Evolutionary conservation across 768 basidiomycete genomes (phyloP).

Genomic region (Amanita fuliginea): DNA sequence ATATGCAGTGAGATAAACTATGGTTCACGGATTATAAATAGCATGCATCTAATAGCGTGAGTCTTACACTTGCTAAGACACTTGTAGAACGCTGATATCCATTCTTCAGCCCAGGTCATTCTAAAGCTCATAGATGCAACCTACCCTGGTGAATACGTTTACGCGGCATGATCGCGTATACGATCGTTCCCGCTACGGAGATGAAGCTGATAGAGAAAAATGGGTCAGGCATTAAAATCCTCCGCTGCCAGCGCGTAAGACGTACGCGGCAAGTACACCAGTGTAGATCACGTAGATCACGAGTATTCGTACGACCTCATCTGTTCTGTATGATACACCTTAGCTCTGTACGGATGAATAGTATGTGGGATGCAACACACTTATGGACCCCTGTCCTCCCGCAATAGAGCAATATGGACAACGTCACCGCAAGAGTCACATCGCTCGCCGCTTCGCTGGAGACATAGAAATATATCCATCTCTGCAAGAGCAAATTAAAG

Average conservation of each 20-base stretch:
- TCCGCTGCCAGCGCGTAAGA: neutral
- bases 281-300: constrained; percentile 46
- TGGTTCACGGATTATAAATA: neutral
- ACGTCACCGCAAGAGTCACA: constrained; percentile 34
- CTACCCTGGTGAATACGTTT: constrained; percentile 43
- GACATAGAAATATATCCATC: constrained; percentile 41
- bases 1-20: constrained; percentile 49
- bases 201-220: constrained; percentile 24
- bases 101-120: neutral
- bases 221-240: neutral
- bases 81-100: constrained; percentile 31
- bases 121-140: neutral
- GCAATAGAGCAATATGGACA: constrained; percentile 35
- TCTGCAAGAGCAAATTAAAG: constrained; percentile 18
- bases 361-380: constrained; percentile 14
- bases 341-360: neutral
- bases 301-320: constrained; percentile 34
- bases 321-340: constrained; percentile 25
- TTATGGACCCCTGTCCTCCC: constrained; percentile 40
- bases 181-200: constrained; percentile 11
- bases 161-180: constrained; percentile 28
- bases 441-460: constrained; percentile 39
- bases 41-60: neutral
- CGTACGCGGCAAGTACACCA: constrained; percentile 34
- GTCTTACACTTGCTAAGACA: constrained; percentile 39